Base-by-base conservation (phyloP, 352 stramenopile genomes). In the Aphanomyces stellatus region DNA sequence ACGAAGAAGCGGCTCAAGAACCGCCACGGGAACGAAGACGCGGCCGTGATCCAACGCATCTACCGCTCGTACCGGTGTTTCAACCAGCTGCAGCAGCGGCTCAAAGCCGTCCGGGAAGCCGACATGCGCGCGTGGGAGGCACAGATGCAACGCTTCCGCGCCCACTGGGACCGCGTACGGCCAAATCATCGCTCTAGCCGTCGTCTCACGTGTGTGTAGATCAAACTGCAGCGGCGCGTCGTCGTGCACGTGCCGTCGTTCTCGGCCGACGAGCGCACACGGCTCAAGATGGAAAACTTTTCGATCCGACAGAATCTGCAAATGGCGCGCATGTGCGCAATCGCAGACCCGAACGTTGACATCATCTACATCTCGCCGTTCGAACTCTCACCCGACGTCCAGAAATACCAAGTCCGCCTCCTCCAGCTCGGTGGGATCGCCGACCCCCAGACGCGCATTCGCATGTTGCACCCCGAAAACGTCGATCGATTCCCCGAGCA, bases 341-440 rank as follows among this genome's bases (percentile, higher is more conserved):
- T 90, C 30, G 49, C 83, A 33, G 88, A 95, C 62, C 59, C 72
- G 15, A 79, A 88, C 56, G 85, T 97, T 27, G 82, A 96, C 33
- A 69, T 97, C 24, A 72, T 96, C n/a, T 97, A 96, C 65, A 81
- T 96, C 5, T 76, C 79, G 33, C 87, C 88, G 15, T 93, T 93
- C 61, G 78, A 91, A 53, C 76, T 96, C 19, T 79, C 82, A 0
- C 42, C 73, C 0, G 87, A 96, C 42, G 74, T 96, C 41, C 71
- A 76, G 15, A 81, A 88, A 62, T 97, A 96, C 65, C 78, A 88
- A 30, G 65, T 91, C 46, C 95, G 95, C 53, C 71, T 97, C 19
- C 69, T 96, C 51, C 78, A 96, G 65, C 77, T 97, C 31, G 77
- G 76, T 3, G 85, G 84, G 24, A 75, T 93, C 28, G 41, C 53